Evolutionary conservation across 257 asterid genomes (phyloP).

Genomic region (Petunia axillaris): DNA sequence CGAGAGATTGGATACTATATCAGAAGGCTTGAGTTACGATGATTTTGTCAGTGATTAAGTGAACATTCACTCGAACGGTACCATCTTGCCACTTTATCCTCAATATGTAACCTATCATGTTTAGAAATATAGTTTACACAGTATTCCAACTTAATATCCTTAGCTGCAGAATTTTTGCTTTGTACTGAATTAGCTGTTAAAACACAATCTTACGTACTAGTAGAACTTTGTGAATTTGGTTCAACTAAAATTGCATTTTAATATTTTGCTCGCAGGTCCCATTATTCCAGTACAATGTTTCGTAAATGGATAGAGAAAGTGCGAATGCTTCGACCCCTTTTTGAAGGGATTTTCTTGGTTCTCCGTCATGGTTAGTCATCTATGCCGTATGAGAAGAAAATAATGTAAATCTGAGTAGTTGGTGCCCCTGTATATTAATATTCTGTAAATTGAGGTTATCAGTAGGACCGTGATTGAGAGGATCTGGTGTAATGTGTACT

Average conservation of each 20-base stretch:
- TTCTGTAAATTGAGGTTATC: neutral
- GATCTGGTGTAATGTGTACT: neutral
- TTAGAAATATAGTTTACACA: neutral
- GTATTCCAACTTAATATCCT: neutral
- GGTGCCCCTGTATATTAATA: neutral
- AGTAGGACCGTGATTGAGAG: neutral
- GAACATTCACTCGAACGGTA: constrained; percentile 25
- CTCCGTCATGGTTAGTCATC: neutral
- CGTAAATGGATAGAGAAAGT: neutral
- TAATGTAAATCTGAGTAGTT: neutral
- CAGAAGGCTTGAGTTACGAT: constrained; percentile 56
- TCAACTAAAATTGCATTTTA: neutral
- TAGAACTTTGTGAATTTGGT: neutral
- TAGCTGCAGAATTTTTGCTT: neutral
- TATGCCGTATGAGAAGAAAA: neutral
- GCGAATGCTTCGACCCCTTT: neutral
- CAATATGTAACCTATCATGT: neutral
- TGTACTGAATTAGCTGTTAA: neutral
- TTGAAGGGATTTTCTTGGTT: neutral
- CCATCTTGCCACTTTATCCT: neutral
- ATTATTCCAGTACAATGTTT: constrained; percentile 8
- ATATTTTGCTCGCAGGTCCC: neutral
- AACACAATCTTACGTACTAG: too few relatives aligned
- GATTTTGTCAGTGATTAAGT: constrained; percentile 55
- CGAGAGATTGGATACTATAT: constrained; percentile 55